Evolutionary conservation across 176 grass and related monocot species (phyloP), one percentile per base, ranked within the genome.

Genomic region (Thalia dealbata): DNA sequence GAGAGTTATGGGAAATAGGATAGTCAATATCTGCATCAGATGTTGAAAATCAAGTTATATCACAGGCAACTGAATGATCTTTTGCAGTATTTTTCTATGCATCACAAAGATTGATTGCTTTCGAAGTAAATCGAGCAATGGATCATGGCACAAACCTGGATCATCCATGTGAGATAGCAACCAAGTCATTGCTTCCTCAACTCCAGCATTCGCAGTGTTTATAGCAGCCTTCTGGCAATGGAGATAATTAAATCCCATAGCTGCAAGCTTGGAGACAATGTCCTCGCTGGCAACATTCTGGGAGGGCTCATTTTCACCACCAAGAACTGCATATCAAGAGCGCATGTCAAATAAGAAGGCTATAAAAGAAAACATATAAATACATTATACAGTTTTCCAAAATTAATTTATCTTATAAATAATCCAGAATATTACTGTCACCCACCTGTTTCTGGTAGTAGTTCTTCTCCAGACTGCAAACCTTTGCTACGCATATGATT

Each of bases 101-200:
- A 3, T 14, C 26, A 27, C n/a, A 45, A 68, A 9, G 0, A 45
- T 16, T 24, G 9, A 22, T 43, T 68, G 38, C 73, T 50, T 63
- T 46, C 3, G 27, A 48, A 15, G 44, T 23, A 62, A 14, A 23
- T 64, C 10, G 50, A 6, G 19, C 7, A 23, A 32, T 19, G 14
- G 10, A 13, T 42, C 30, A 64, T 38, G 43, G 80, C 12, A 75
- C 56, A 50, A 73, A 99, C 90, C 95, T 86, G 87, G 83, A 88
- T 99, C 95, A 82, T 93, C 81, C 90, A 86, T 99, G 74, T 93
- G 95, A 13, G 90, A 86, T 22, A 99, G 83, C 43, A 99, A 83
- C 95, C 95, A 99, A 68, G 80, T 91, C 95, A 93, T 99, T 35
- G 90, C 90, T 74, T 93, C 90, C 79, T 99, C 95, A 43, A 99